These are phyloP conservation scores for Fallopia convolvulus DNA, from an alignment of 148 eudicot species.

Conservation along the genomic window DNA sequence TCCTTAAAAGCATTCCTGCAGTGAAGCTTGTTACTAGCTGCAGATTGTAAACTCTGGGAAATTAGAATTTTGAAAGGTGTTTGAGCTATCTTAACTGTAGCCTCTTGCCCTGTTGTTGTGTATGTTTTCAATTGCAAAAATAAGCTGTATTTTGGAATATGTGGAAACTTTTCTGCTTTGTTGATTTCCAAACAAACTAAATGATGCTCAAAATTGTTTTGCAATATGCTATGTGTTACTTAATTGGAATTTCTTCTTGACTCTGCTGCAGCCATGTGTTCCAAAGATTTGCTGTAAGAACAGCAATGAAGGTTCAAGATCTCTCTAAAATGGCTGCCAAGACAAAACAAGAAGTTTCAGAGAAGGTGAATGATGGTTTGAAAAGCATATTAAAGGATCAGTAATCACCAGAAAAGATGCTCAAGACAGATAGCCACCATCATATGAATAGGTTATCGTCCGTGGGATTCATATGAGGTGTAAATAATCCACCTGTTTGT, in stretches of 20 bases:
- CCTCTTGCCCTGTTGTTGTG: not conserved
- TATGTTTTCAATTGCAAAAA: not conserved
- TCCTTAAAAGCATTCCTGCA: conserved; percentile 11
- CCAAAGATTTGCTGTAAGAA: conserved; percentile 81
- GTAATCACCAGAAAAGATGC: not conserved
- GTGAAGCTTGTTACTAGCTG: conserved; percentile 10
- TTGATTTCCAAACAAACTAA: not conserved
- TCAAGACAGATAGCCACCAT: not conserved
- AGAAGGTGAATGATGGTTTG: conserved; percentile 51
- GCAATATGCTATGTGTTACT: not conserved
- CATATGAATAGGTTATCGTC: not conserved
- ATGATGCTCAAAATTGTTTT: not conserved
- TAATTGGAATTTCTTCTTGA: conserved; percentile 7
- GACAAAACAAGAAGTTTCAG: conserved; percentile 43
- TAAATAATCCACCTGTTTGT: not conserved
- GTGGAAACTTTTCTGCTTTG: not conserved
- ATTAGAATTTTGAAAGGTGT: not conserved
- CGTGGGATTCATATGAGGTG: not conserved
- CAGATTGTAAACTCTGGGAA: conserved; percentile 16
- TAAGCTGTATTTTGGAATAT: too few relatives aligned
- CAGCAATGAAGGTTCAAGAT: conserved; percentile 51
- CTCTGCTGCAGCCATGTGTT: conserved; percentile 46
- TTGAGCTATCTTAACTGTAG: not conserved
- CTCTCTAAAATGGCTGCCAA: conserved; percentile 40
- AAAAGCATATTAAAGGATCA: conserved; percentile 25